phyloP scores from a whole-genome alignment of 2,329 filamentous ascomycete genomes.

The Mariannaea sp. region DNA sequence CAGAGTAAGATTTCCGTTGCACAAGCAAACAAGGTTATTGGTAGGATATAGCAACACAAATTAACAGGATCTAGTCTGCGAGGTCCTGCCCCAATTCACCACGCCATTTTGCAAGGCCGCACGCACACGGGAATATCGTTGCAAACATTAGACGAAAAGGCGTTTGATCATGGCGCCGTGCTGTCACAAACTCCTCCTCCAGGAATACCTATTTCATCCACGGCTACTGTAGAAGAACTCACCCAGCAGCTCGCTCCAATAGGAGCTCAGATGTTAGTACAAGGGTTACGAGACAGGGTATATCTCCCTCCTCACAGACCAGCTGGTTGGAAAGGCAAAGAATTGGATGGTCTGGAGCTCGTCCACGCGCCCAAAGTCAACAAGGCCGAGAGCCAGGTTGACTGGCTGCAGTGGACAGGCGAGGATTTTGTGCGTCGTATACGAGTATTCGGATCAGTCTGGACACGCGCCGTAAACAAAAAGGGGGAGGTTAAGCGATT shows the following conservation, averaged over 20 bases:
- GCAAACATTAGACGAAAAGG: conserved; percentile 78
- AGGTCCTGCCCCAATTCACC: conserved; percentile 85
- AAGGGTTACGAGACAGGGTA: conserved; percentile 63
- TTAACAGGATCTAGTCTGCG: conserved; percentile 71
- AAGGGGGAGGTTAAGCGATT: conserved; percentile 42
- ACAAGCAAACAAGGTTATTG: no score
- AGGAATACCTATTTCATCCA: conserved; percentile 56
- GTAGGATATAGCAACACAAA: no score
- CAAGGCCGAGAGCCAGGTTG: conserved; percentile 64
- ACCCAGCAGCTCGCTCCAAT: conserved; percentile 58
- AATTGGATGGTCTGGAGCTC: conserved; percentile 27
- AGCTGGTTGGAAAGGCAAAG: conserved; percentile 37
- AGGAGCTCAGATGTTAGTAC: conserved; percentile 74
- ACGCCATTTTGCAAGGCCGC: conserved; percentile 71
- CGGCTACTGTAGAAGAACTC: conserved; percentile 50
- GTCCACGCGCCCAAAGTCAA: conserved; percentile 74
- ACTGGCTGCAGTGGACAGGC: conserved; percentile 60
- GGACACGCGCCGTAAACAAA: conserved; percentile 53
- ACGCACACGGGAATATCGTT: conserved; percentile 75
- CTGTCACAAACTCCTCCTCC: conserved; percentile 70
- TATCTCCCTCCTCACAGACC: conserved; percentile 67
- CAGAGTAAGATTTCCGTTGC: no score
- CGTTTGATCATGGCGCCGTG: conserved; percentile 80
- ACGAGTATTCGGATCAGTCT: conserved; percentile 68
- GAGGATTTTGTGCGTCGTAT: conserved; percentile 59